These are phyloP conservation scores for Talaromyces proteolyticus DNA, from an alignment of 495 filamentous ascomycete species.

Conservation along the genomic window DNA sequence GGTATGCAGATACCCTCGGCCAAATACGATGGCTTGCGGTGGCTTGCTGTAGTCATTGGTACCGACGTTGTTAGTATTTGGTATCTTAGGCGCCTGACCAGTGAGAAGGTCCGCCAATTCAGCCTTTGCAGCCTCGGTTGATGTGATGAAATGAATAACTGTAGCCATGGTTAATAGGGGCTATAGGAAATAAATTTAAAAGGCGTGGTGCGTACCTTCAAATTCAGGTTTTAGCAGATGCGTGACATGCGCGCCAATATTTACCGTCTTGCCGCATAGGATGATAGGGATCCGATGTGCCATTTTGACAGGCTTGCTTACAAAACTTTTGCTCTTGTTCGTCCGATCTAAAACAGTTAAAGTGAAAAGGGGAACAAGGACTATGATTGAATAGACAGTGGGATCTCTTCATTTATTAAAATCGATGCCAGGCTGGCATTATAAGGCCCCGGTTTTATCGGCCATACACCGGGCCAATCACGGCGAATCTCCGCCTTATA, in stretches of 20 bases:
- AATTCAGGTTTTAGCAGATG: not conserved
- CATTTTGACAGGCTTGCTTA: not conserved
- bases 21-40: slow-evolving; percentile 24
- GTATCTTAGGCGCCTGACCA: not conserved
- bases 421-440: too few species aligned
- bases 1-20: slow-evolving; percentile 16
- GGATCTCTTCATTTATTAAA: not conserved
- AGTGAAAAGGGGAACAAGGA: too few species aligned
- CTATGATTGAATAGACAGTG: too few species aligned
- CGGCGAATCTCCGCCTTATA: not conserved
- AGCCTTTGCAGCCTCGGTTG: not conserved
- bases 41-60: slow-evolving; percentile 22
- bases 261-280: not conserved
- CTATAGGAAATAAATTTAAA: not conserved
- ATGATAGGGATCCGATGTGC: not conserved
- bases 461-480: not conserved
- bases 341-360: not conserved
- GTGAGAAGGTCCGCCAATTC: not conserved
- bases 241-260: not conserved
- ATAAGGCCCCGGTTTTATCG: not conserved
- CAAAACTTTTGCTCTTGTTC: too few species aligned
- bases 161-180: not conserved
- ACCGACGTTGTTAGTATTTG: slow-evolving; percentile 12
- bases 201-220: not conserved
- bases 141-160: not conserved